phyloP scores from a whole-genome alignment of 1,139 yeast species.

The Debaryomycetaceae sp. region DNA sequence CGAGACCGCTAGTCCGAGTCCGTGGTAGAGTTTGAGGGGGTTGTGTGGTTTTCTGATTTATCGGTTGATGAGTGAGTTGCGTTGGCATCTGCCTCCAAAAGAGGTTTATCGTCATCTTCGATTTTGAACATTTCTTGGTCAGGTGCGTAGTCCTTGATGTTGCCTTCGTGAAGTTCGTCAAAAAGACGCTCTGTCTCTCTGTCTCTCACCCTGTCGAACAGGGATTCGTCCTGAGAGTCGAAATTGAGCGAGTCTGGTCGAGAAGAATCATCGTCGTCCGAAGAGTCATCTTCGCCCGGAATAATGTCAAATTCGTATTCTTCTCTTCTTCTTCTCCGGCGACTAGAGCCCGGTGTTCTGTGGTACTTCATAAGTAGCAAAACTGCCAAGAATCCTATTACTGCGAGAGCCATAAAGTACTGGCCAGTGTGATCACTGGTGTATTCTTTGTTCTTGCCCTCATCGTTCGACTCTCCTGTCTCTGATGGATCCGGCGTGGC shows the following conservation, averaged over 20 bases:
- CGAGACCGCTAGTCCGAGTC: no score
- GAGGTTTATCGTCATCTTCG: conserved; percentile 32
- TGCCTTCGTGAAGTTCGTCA: conserved; percentile 38
- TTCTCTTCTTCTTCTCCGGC: conserved; percentile 65
- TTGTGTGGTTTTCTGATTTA: neutral
- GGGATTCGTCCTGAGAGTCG: conserved; percentile 14
- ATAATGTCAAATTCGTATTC: conserved; percentile 79
- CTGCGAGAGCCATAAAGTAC: conserved; percentile 58
- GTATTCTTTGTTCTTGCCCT: conserved; percentile 33
- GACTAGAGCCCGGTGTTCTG: conserved; percentile 44
- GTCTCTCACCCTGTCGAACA: conserved; percentile 17
- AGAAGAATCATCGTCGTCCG: conserved; percentile 16
- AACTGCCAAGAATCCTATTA: conserved; percentile 56
- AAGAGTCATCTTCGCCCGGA: conserved; percentile 58
- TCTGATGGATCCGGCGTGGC: conserved; percentile 12
- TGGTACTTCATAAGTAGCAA: conserved; percentile 53
- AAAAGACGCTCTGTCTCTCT: conserved; percentile 40
- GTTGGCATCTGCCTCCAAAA: conserved; percentile 1
- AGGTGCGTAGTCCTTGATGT: conserved; percentile 29
- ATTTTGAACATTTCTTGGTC: conserved; percentile 44
- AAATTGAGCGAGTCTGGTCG: conserved; percentile 19
- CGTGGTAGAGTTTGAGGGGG: neutral
- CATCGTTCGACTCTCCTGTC: conserved; percentile 15
- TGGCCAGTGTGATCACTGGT: conserved; percentile 45
- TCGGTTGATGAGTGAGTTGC: conserved; percentile 1